Conservation (phyloP, 352 stramenopile species). For the Aphanomyces astaci region DNA sequence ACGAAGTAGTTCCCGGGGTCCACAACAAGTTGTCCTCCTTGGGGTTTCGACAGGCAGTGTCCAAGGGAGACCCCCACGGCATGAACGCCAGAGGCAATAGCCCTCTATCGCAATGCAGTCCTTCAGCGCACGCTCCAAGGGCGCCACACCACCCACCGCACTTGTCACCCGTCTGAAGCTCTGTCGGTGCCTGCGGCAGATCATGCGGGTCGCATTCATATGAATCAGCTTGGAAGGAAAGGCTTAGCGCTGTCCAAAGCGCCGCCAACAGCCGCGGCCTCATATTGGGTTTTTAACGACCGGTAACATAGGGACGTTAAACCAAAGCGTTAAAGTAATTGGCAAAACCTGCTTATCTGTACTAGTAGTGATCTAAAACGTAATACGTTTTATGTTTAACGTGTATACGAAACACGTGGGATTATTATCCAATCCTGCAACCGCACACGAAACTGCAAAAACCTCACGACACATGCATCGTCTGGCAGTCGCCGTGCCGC, state of each 20-base stretch:
- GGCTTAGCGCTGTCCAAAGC: background rate
- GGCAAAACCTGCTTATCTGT: no score
- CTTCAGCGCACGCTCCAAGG: background rate
- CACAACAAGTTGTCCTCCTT: background rate
- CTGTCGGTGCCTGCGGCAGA: background rate
- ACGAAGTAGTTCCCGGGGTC: no score
- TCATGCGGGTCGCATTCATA: constrained; percentile 2
- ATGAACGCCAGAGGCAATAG: constrained; percentile 3
- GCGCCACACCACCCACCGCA: constrained; percentile 11
- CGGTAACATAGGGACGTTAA: no score
- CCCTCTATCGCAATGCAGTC: background rate
- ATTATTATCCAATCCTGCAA: background rate
- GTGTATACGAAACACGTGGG: background rate
- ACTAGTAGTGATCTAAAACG: no score
- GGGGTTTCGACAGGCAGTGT: background rate
- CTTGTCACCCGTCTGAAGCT: background rate
- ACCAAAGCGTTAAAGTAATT: no score
- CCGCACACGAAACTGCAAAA: constrained; percentile 1
- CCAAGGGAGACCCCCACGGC: background rate
- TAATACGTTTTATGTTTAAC: background rate
- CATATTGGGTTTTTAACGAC: no score
- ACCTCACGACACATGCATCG: background rate
- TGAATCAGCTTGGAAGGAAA: background rate
- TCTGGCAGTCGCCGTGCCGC: background rate
- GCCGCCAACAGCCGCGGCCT: no score